Conservation (phyloP, 345 rosid species). For the Capsella bursapastoris region DNA sequence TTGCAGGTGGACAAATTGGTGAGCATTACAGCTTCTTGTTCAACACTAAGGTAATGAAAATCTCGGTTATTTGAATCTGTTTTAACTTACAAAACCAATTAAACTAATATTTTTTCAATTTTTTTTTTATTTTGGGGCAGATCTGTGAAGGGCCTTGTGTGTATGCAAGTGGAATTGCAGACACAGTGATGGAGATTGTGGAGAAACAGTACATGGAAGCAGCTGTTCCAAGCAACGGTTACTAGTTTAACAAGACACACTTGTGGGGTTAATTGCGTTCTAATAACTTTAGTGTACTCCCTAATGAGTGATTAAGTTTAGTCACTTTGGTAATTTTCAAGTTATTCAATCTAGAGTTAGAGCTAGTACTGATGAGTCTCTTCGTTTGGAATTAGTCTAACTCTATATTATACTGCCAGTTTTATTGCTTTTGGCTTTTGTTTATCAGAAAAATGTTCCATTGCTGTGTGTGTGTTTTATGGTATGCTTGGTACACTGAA, state of each 20-base stretch:
- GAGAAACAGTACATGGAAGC: slow-evolving; percentile 63
- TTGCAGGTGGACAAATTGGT: slow-evolving; percentile 83
- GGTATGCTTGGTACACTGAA: neutral
- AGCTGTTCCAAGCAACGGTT: slow-evolving; percentile 45
- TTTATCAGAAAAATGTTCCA: neutral
- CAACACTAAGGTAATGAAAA: slow-evolving; percentile 68
- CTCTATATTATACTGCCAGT: slow-evolving; percentile 9
- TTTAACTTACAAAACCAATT: neutral
- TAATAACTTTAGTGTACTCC: neutral
- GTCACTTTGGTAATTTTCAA: slow-evolving; percentile 32
- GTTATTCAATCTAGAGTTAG: slow-evolving; percentile 18
- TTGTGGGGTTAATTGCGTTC: slow-evolving; percentile 10
- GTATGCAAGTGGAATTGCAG: slow-evolving; percentile 78
- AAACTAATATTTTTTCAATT: neutral
- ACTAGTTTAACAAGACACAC: slow-evolving; percentile 18
- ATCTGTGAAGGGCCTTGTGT: slow-evolving; percentile 47
- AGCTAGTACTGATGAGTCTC: slow-evolving; percentile 5
- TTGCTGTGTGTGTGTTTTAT: no score
- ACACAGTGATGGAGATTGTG: slow-evolving; percentile 72
- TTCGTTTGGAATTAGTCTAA: slow-evolving; percentile 32
- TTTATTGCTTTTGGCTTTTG: neutral
- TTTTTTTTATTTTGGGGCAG: slow-evolving; percentile 25
- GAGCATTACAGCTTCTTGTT: slow-evolving; percentile 76
- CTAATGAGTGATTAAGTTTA: slow-evolving; percentile 32
- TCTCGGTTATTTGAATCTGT: neutral